Evolutionary conservation across 2,329 filamentous ascomycete species (phyloP), one percentile per base, ranked within the genome.

Genomic region (Huntiella decipiens): DNA sequence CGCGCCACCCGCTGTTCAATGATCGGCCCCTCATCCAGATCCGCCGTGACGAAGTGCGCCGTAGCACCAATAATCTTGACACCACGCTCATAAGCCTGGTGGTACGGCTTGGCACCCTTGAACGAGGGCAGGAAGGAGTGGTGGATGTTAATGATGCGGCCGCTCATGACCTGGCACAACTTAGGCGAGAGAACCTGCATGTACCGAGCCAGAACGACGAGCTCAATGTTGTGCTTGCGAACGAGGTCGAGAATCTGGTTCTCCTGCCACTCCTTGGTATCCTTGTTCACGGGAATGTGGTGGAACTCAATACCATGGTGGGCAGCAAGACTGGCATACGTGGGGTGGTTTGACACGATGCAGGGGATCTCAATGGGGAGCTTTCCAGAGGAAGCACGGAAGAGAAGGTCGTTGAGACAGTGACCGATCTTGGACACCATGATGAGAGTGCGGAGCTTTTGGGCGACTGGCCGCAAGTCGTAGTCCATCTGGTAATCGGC

Each of bases 31-130:
- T 91, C 83, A 56, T 91, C 83, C 51, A 91, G 62, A 60, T 88
- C 82, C 22, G 79, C 81, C 1, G 83, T 91, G 53, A 88, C 83
- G 54, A 88, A 88, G 63, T 91, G 83, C 4, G 83, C 83, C 2
- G 82, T 86, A 17, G 83, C 83, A 49, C 83, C 83, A 48, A 87
- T 86, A 54, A 91, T 88, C 71, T 91, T 91, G 53, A 91, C 83
- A 50, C 83, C 83, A 22, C 82, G 74, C 52, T 88, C 82, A 58
- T 82, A 87, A 5, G 83, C 83, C 67, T 91, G 83, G 61, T 88
- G 83, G 63, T 91, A 91, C 3, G 83, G 83, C 63, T 84, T 85
- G 28, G 83, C 83, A 51, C 83, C 83, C 70, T 91, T 91, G 73
- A 91, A 91, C 7, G 73, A 79, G 0, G 83, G 83, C 68, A 91